Evolutionary conservation across 2,329 filamentous ascomycete species (phyloP).

Genomic region (Trichoderma sp.): DNA sequence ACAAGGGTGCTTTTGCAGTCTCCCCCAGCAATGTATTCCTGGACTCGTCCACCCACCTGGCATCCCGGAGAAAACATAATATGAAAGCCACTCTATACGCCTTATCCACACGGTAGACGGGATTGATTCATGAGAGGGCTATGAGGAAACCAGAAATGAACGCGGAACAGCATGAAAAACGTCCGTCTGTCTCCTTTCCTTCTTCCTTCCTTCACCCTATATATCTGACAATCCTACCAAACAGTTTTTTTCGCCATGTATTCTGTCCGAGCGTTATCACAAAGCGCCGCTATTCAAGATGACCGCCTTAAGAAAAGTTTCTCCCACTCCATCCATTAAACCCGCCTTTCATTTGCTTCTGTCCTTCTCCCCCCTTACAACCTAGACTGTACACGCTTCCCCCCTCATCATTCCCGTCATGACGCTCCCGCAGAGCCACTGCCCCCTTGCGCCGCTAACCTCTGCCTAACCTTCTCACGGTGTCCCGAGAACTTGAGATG

Average conservation of each 20-base stretch:
- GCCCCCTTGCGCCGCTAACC: constrained; percentile 37
- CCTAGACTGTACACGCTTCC: not conserved
- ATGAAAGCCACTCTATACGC: too few species aligned
- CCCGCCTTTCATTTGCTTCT: not conserved
- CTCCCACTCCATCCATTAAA: not conserved
- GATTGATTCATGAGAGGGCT: too few species aligned
- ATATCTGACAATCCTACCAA: constrained; percentile 1
- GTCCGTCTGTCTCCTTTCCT: not conserved
- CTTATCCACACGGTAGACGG: too few species aligned
- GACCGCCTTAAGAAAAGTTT: not conserved
- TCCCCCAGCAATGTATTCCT: too few species aligned
- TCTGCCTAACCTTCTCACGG: constrained; percentile 62
- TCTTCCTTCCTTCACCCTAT: not conserved
- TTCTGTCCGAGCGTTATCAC: not conserved
- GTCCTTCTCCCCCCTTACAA: not conserved
- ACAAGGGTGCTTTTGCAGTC: too few species aligned
- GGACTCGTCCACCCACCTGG: too few species aligned
- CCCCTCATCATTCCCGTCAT: not conserved
- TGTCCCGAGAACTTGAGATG: constrained; percentile 87
- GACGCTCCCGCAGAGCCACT: constrained; percentile 19
- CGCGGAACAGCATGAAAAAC: not conserved
- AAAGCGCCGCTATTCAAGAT: constrained; percentile 18
- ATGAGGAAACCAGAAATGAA: too few species aligned
- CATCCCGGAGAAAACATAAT: too few species aligned
- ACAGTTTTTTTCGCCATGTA: not conserved